Evolutionary conservation across 306 rosid species (phyloP).

Genomic region (Quercus dentata): DNA sequence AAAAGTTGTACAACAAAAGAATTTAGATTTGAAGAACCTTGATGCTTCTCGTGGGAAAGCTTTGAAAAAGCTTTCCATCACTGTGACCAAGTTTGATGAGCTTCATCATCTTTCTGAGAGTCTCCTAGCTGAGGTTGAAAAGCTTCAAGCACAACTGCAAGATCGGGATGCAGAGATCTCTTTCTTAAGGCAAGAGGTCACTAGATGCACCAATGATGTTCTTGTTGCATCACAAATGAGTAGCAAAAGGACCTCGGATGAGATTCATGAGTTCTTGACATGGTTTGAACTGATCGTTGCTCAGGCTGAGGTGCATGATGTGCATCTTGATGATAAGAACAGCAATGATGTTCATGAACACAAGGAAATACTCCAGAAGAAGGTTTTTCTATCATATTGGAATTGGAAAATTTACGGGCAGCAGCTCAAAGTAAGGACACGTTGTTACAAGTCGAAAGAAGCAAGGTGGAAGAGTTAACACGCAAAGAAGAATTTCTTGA

Average conservation of each 20-base stretch:
- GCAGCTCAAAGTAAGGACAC: slow-evolving; percentile 61
- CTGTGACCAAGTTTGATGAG: slow-evolving; percentile 91
- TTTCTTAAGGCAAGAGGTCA: slow-evolving; percentile 96
- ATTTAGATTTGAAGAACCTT: slow-evolving; percentile 58
- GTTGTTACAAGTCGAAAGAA: slow-evolving; percentile 71
- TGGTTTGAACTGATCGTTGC: slow-evolving; percentile 67
- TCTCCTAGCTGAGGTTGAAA: slow-evolving; percentile 92
- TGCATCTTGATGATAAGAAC: slow-evolving; percentile 45
- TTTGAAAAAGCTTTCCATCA: slow-evolving; percentile 73
- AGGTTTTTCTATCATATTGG: slow-evolving; percentile 54
- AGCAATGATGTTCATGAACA: slow-evolving; percentile 42
- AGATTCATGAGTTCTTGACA: slow-evolving; percentile 55
- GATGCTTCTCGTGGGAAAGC: slow-evolving; percentile 80
- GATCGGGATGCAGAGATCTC: slow-evolving; percentile 93
- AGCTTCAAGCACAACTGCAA: slow-evolving; percentile 86
- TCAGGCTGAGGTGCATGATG: slow-evolving; percentile 47
- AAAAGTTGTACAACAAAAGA: slow-evolving; percentile 63
- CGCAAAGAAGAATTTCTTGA: slow-evolving; percentile 59
- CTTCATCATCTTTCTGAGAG: slow-evolving; percentile 82
- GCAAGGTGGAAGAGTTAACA: slow-evolving; percentile 60
- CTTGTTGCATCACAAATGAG: slow-evolving; percentile 77
- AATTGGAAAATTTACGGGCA: slow-evolving; percentile 56
- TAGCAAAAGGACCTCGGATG: slow-evolving; percentile 58
- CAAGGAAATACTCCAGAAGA: slow-evolving; percentile 70
- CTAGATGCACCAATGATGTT: slow-evolving; percentile 88